Evolutionary conservation across 306 rosid genomes (phyloP), one percentile per base, ranked within the genome.

Genomic region (Casuarina equisetifolia): DNA sequence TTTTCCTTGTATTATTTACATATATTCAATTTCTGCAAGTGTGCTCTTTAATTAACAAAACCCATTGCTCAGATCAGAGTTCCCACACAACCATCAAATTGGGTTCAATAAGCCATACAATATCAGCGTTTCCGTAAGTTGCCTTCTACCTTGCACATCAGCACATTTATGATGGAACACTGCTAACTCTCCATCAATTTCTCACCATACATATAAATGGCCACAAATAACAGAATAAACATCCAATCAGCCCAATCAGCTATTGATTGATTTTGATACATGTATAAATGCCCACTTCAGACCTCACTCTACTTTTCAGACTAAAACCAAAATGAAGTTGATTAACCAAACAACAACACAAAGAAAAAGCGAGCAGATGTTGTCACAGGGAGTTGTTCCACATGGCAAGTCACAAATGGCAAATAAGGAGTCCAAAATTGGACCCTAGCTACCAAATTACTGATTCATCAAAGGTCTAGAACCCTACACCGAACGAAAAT

Each of bases 61-160:
- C 43, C 69, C 12, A 4, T n/a, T 35, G 69, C 44, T 36, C 69
- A 62, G 35, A 62, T 62, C 36, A 35, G 69, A 62, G 69, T 62
- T 62, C 69, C 69, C 69, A 35, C 35, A 62, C 44, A 13, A 62
- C 69, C 69, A 62, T 62, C 69, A 62, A 62, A 12, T 36, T 62
- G 42, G 40, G 19, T 13, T 61, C 43, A 36, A 25, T 38, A 13
- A 38, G 43, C 69, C 7, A 62, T 62, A 44, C 69, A 62, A 36
- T 13, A 62, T 2, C 19, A 62, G 45, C 36, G 69, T 36, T 10
- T 35, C 42, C 13, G 20, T 36, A 62, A 36, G 16, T 9, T n/a
- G n/a, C 6, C 73, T 42, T 42, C 73, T n/a, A 15, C 39, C 15
- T 69, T 17, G 53, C 17, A 44, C 44, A 69, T 69, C 73, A 69